Evolutionary conservation across 1,139 yeast genomes (phyloP), one percentile per base, ranked within the genome.

Genomic region (Debaryomyces coudertii): DNA sequence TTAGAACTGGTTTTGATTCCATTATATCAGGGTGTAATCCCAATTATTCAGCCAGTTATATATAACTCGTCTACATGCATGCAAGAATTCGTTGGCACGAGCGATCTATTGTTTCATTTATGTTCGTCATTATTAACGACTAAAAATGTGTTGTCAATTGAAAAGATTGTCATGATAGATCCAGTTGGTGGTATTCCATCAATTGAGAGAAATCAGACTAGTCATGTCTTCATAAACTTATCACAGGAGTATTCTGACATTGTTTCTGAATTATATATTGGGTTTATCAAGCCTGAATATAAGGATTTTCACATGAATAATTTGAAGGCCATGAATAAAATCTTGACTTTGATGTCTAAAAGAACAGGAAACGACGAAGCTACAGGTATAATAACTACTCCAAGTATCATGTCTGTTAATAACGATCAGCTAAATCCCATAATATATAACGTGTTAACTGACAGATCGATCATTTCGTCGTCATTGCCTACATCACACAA

Each of bases 131-230:
- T 74, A 16, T 50, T 68, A 29, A 49, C 58, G 12, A 53, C 58
- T 12, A 53, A 58, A 8, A 63, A 71, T 33, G 53, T 75, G n/a
- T 63, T 82, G 8, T 71, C 85, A 0, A 77, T 93, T 27, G 98
- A 93, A 52, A 93, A 93, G 54, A 68, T 93, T 25, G 82, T 93
- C 7, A 81, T 86, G 53, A 71, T 93, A 25, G 97, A 90, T 55
- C 82, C 84, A 0, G 63, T 79, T 11, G 99, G 99, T 1, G 99
- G 99, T 0, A 85, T 90, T 8, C 98, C 98, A 0, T 86, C 95
- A 0, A 73, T 83, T 28, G 97, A 90, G 60, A 73, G 98, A 51
- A 79, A 80, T 47, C 83, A 85, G 44, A 83, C 93, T 3, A 82
- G 97, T 20, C 99, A 93, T 66, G 96, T 93, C 1, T 87, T 86